Conservation (phyloP, 176 grass and related monocot species). For the Dactylis glomerata region DNA sequence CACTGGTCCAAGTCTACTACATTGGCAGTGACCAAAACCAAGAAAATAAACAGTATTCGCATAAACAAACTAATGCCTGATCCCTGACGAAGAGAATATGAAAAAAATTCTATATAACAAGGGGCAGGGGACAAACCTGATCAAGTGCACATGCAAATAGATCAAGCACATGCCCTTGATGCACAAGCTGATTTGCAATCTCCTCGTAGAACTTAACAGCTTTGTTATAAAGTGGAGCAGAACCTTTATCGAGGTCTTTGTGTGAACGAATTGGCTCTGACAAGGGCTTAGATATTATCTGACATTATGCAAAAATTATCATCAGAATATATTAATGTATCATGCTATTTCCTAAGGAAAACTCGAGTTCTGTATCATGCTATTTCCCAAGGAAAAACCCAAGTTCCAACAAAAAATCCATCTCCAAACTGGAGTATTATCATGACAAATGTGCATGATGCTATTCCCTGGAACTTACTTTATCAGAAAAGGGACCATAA, state of each 20-base stretch:
- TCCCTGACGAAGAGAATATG: neutral
- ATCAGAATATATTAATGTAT: neutral
- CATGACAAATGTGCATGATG: neutral
- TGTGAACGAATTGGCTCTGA: conserved; percentile 92
- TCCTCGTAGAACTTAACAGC: conserved; percentile 85
- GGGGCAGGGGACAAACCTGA: conserved; percentile 52
- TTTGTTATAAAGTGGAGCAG: conserved; percentile 67
- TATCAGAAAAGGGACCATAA: neutral
- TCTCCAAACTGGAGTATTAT: neutral
- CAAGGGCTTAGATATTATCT: conserved; percentile 81
- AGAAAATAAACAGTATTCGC: neutral
- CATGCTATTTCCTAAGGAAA: conserved; percentile 7
- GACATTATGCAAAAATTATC: conserved; percentile 40
- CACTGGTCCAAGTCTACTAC: neutral
- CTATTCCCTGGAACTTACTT: neutral
- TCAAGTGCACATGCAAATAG: conserved; percentile 92
- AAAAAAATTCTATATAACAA: conserved; percentile 2
- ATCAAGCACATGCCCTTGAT: conserved; percentile 97
- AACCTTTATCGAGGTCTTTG: conserved; percentile 84
- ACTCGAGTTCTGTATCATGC: neutral
- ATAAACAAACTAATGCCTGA: conserved; percentile 4
- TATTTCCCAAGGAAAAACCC: neutral
- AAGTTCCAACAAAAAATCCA: neutral
- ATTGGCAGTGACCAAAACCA: neutral
- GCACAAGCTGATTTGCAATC: conserved; percentile 81